Evolutionary conservation across 2,329 filamentous ascomycete species (phyloP).

Genomic region (Penicillium sp.): DNA sequence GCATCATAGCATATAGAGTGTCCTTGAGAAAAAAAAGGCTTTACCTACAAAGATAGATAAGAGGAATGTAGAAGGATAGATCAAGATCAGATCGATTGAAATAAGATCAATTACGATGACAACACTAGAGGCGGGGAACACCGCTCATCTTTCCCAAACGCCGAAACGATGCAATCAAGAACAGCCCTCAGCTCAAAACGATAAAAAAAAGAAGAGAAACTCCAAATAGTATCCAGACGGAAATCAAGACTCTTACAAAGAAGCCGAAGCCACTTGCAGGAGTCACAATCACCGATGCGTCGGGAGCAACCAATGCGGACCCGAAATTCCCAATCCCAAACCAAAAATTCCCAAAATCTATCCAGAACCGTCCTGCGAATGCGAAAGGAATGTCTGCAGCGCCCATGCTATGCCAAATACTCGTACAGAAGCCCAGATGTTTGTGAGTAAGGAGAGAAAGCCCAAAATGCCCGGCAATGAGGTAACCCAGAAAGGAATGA

Average conservation of each 20-base stretch:
- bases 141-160: conserved; percentile 20
- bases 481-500: conserved; percentile 33
- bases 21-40: not conserved
- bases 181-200: conserved; percentile 21
- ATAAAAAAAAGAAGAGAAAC: conserved; percentile 9
- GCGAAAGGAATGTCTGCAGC: conserved; percentile 40
- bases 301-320: conserved; percentile 1
- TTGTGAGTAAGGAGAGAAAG: conserved; percentile 30
- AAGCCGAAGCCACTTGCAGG: not conserved
- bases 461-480: conserved; percentile 31
- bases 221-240: conserved; percentile 14
- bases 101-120: conserved; percentile 3
- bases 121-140: conserved; percentile 4
- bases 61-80: not conserved
- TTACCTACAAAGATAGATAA: not conserved
- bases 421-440: conserved; percentile 34
- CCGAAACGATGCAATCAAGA: conserved; percentile 29
- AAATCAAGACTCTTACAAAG: not conserved
- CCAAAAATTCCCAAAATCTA: conserved; percentile 18
- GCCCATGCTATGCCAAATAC: conserved; percentile 36
- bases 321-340: conserved; percentile 17
- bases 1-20: not conserved
- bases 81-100: conserved; percentile 1
- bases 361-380: conserved; percentile 33
- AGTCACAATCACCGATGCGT: not conserved